Evolutionary conservation across 2,329 filamentous ascomycete species (phyloP), one percentile per base, ranked within the genome.

Genomic region (Paecilomyces fulvus): DNA sequence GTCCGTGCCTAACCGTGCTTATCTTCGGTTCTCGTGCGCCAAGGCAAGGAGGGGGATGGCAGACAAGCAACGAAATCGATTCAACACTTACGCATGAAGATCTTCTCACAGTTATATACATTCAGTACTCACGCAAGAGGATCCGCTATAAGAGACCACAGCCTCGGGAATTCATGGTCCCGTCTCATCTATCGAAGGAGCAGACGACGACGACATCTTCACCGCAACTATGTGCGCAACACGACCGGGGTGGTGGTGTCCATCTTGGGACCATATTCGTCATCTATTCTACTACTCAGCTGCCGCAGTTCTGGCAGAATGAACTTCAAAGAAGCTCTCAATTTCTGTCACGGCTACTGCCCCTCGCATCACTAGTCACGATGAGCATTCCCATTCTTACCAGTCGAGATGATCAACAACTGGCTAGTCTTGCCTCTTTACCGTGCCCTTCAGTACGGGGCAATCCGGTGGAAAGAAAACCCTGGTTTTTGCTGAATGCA

Each of bases 401-500:
- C 12, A 37, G 11, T n/a, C 11, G 12, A 4, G n/a, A 37, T 14
- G 33, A 37, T n/a, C 12, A 37, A 14, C 33, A 14, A 37, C 12
- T 14, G 33, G n/a, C 12, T 10, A n/a, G 8, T 14, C 12, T 37
- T n/a, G 12, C 5, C n/a, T 37, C 33, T n/a, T 37, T 37, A 10
- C 33, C 33, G n/a, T 37, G n/a, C 12, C n/a, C 12, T n/a, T 14
- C 33, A 37, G 11, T n/a, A 37, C 33, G 12, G 5, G 12, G 12
- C 33, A 14, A 6, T 17, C 30, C 37, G 6, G 31, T 37, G 17
- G 30, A 51, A 21, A 48, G 49, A 21, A 54, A 49, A 20, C 57
- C 57, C 23, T 25, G 30, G 25, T 59, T 59, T 49, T 53, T 59
- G n/a, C 33, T 59, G 3, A 59, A 59, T 54, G 57, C 57, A 48